phyloP scores from a whole-genome alignment of 2,329 filamentous ascomycete genomes.

The Cladorrhinum sp. region DNA sequence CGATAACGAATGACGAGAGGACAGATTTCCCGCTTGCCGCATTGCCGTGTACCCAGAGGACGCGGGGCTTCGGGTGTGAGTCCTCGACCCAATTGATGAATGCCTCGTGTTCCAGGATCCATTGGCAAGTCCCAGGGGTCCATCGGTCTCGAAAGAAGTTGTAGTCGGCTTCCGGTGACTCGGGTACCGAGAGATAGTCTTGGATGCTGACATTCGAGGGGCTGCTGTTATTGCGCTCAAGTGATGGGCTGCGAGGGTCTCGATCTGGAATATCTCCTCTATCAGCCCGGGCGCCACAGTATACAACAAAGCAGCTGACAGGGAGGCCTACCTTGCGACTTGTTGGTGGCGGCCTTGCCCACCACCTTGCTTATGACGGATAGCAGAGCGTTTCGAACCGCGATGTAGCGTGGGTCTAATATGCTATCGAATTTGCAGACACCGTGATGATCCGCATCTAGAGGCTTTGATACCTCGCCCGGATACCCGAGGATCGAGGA shows the following conservation, averaged over 20 bases:
- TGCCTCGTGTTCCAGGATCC: slow-evolving; percentile 10
- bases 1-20: slow-evolving; percentile 17
- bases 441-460: slow-evolving; percentile 41
- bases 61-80: neutral
- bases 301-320: too few relatives aligned
- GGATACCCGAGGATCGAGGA: slow-evolving; percentile 43
- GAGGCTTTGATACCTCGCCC: slow-evolving; percentile 36
- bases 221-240: too few relatives aligned
- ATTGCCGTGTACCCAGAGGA: slow-evolving; percentile 15
- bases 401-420: slow-evolving; percentile 38
- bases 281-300: too few relatives aligned
- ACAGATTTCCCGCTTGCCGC: slow-evolving; percentile 19
- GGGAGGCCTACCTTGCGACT: too few relatives aligned
- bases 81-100: slow-evolving; percentile 10
- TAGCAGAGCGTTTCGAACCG: slow-evolving; percentile 23
- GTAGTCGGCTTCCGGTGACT: neutral
- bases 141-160: slow-evolving; percentile 14
- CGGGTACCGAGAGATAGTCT: too few relatives aligned
- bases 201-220: too few relatives aligned
- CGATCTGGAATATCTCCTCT: too few relatives aligned
- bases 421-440: slow-evolving; percentile 40
- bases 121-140: slow-evolving; percentile 12
- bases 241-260: too few relatives aligned
- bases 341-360: too few relatives aligned
- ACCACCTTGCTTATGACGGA: too few relatives aligned